Evolutionary conservation across 768 basidiomycete species (phyloP), one percentile per base, ranked within the genome.

Genomic region (Boletus sp.): DNA sequence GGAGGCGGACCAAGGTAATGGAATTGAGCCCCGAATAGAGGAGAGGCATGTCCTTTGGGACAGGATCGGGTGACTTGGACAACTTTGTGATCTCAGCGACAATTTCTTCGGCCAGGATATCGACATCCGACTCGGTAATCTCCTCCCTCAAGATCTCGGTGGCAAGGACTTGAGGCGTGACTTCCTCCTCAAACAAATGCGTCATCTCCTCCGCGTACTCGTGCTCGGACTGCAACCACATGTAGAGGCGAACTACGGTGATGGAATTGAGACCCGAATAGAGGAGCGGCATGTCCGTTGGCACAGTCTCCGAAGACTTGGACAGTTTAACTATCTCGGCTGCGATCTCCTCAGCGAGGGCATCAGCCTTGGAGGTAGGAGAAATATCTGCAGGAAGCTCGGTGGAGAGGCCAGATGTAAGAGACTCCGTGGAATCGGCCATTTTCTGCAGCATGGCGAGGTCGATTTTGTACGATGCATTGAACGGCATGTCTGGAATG

Each of bases 21-120:
- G 70, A 65, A 46, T 70, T 71, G 37, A 75, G 69, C 11, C 72
- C 73, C 2, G 70, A 67, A 57, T 70, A 67, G 24, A 70, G 62
- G 33, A 76, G 67, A 15, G 75, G 68, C n/a, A 66, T 63, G 54
- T 75, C 73, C 46, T 62, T 67, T 15, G 72, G 56, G 33, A 76
- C 52, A 12, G 70, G 61, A n/a, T 60, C 57, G 36, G 55, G 20
- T 5, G 72, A 65, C 49, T 69, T 70, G 62, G 67, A 66, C 46
- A 76, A 57, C 42, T 49, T 63, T 4, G 72, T 60, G 44, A 75
- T 62, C 58, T 73, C 68, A 33, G 73, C 64, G 7, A 68, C 65
- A 37, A 76, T 74, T 42, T 65, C 69, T 52, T 68, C 69, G 28
- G 74, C 70, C 20, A 63, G 56, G 20, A 41, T 1, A 18, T 63